Conservation (phyloP, 441 rosid genomes). For the Corymbia citriodora region DNA sequence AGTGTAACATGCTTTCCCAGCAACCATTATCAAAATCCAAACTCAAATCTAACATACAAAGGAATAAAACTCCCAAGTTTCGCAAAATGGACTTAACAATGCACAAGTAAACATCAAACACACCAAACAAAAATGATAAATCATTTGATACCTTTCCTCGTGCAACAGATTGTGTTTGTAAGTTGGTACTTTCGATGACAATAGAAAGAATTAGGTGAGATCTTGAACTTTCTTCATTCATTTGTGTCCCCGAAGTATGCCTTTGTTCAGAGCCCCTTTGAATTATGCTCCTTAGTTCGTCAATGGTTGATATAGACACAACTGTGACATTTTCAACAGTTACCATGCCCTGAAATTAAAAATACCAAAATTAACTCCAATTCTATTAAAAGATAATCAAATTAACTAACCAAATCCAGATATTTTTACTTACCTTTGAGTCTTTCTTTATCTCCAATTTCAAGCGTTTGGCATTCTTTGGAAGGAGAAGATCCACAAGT, state of each 20-base stretch:
- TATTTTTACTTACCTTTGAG: constrained; percentile 51
- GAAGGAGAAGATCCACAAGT: constrained; percentile 75
- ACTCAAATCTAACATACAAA: neutral
- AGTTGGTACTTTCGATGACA: constrained; percentile 84
- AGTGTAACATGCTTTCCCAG: neutral
- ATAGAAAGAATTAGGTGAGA: constrained; percentile 90
- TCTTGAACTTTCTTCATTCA: constrained; percentile 97
- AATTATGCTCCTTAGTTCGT: constrained; percentile 64
- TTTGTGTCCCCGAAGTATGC: constrained; percentile 85
- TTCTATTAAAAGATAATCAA: neutral
- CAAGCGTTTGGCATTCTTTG: constrained; percentile 57
- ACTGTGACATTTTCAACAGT: constrained; percentile 80
- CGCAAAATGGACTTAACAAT: neutral
- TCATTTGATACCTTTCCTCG: constrained; percentile 72
- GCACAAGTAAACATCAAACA: neutral
- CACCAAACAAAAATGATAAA: neutral
- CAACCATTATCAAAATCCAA: neutral
- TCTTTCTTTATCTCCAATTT: constrained; percentile 93
- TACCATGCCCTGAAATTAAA: constrained; percentile 78
- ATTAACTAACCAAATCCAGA: neutral
- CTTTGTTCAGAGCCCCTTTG: constrained; percentile 80
- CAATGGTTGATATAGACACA: constrained; percentile 59
- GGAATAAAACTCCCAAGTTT: neutral
- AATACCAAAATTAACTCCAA: neutral
- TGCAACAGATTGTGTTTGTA: constrained; percentile 86